Evolutionary conservation across 768 basidiomycete genomes (phyloP).

Genomic region (Kwoniella sp.): DNA sequence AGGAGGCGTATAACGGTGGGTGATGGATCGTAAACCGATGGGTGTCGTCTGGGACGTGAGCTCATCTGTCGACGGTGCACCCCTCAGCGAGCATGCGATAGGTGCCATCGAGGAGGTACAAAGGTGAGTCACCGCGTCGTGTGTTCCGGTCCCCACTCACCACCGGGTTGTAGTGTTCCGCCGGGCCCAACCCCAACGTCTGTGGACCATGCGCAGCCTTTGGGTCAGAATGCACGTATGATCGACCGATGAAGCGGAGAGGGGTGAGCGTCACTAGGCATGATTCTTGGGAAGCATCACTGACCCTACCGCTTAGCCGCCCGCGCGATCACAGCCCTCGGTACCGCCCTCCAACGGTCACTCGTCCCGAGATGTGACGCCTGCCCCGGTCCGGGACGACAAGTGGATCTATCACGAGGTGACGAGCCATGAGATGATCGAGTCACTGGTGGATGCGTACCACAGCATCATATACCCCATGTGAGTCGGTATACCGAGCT

Average conservation of each 20-base stretch:
- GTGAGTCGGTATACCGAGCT: no score
- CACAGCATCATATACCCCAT: constrained; percentile 24
- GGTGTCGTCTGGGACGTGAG: no score
- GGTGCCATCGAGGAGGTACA: constrained; percentile 35
- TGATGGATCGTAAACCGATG: not conserved
- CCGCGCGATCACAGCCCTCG: not conserved
- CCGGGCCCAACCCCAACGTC: constrained; percentile 4
- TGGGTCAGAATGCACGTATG: constrained; percentile 26
- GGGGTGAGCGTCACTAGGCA: no score
- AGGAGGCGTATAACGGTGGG: constrained; percentile 28
- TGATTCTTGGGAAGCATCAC: no score
- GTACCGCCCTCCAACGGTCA: not conserved
- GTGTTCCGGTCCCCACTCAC: not conserved
- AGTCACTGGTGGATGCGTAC: constrained; percentile 13
- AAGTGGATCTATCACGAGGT: constrained; percentile 10
- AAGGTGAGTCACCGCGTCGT: constrained; percentile 12
- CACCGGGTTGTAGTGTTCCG: constrained; percentile 18
- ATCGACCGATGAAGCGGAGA: constrained; percentile 33
- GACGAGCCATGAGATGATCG: constrained; percentile 12
- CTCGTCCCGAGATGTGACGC: not conserved
- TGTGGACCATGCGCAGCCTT: constrained; percentile 31
- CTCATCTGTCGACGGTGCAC: no score
- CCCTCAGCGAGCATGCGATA: constrained; percentile 32
- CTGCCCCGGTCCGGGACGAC: not conserved
- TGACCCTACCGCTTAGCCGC: not conserved